Base-by-base conservation (phyloP, 2,329 filamentous ascomycete genomes). In the Scedosporium boydii region DNA sequence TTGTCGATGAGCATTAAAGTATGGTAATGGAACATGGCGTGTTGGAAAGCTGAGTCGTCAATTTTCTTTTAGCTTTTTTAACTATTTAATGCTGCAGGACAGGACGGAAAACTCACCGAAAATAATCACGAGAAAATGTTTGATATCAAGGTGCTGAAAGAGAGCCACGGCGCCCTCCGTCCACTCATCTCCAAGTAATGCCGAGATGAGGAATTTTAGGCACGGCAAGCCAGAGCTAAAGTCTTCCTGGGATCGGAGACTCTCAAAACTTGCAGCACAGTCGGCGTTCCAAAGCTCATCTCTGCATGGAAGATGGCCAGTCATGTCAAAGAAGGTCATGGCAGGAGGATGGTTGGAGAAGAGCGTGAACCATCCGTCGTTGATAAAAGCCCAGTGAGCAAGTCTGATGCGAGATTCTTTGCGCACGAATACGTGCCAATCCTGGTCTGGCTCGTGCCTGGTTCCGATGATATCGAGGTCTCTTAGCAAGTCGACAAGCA, bases 291-390 rank as follows among this genome's bases (percentile, higher is more conserved):
- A 58, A 3, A 58, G n/a, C n/a, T 58, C 26, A 21, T 58, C 56
- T 41, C 29, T 27, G 12, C 56, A 58, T 3, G 56, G 56, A 10
- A 58, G 29, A 38, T 58, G 21, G 26, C 56, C 16, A 3, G 9
- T 38, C 56, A 58, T 58, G 41, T 58, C 56, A 7, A 58, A 27
- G 27, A 58, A 34, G 4, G 56, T 58, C 56, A 59, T 67, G 29
- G 10, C 41, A 55, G 14, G 26, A 5, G 46, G 53, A 48, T 18
- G 53, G 64, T 16, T 53, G 23, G 27, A 29, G 38, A 14, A 57
- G 55, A 62, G 55, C 26, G 14, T 26, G 6, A 56, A 34, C 64
- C 27, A 65, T 38, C 14, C 21, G n/a, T 60, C 18, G 18, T 46
- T 58, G 12, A 58, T 58, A n/a, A 58, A 58, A 10, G 23, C 41